Conservation (phyloP, 257 asterid genomes). For the Knoxia roxburghii region DNA sequence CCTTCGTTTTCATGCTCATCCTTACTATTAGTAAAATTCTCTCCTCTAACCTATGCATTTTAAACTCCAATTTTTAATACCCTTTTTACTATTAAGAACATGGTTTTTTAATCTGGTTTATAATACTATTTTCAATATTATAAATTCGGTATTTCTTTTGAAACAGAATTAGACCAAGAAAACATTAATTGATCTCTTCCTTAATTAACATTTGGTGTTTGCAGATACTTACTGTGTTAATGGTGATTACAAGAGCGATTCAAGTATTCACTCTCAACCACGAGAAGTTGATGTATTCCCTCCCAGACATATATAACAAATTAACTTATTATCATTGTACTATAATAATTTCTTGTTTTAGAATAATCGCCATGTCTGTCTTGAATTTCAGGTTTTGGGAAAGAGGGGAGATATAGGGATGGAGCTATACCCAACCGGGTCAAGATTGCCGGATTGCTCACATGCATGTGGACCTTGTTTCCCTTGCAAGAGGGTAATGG, state of each 20-base stretch:
- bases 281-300: constrained; percentile 31
- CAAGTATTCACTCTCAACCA: constrained; percentile 13
- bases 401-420: constrained; percentile 41
- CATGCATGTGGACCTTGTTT: constrained; percentile 87
- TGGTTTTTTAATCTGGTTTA: too few relatives aligned
- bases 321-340: too few relatives aligned
- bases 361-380: too few relatives aligned
- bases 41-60: too few relatives aligned
- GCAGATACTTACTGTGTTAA: constrained; percentile 44
- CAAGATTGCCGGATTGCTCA: constrained; percentile 82
- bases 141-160: too few relatives aligned
- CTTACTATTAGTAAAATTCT: constrained; percentile 38
- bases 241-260: constrained; percentile 30
- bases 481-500: constrained; percentile 86
- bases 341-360: too few relatives aligned
- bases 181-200: too few relatives aligned
- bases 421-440: constrained; percentile 84
- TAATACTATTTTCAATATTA: too few relatives aligned
- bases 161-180: too few relatives aligned
- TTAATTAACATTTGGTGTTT: too few relatives aligned
- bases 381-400: constrained; percentile 34
- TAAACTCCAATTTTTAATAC: too few relatives aligned
- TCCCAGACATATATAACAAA: neutral
- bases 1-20: constrained; percentile 30
- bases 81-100: too few relatives aligned